Evolutionary conservation across 306 rosid species (phyloP).

Genomic region (Begonia loranthoides): DNA sequence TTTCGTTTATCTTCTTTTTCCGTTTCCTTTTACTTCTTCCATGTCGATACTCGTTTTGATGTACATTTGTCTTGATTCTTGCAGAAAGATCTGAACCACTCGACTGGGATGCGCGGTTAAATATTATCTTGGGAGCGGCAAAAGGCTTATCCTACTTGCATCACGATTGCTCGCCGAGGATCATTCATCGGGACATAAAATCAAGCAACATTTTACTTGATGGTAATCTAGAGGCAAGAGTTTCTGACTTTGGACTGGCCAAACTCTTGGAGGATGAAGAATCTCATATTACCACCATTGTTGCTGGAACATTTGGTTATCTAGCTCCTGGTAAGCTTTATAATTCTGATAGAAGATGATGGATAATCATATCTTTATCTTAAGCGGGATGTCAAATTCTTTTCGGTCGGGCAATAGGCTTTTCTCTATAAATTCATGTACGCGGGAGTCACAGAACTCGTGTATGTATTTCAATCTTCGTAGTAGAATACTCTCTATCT

Average conservation of each 20-base stretch:
- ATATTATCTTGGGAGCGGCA: slow-evolving; percentile 93
- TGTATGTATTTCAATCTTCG: neutral
- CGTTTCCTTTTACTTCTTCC: neutral
- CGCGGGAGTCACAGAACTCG: too few relatives aligned
- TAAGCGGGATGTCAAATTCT: too few relatives aligned
- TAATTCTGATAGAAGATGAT: too few relatives aligned
- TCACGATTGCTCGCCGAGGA: slow-evolving; percentile 96
- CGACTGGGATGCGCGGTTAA: slow-evolving; percentile 96
- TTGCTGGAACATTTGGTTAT: slow-evolving; percentile 99
- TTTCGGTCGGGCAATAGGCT: too few relatives aligned
- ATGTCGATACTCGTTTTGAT: neutral
- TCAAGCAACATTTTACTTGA: slow-evolving; percentile 93
- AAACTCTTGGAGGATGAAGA: slow-evolving; percentile 93
- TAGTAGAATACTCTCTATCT: too few relatives aligned
- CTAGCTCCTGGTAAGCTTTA: slow-evolving; percentile 76
- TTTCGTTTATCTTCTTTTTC: slow-evolving; percentile 7
- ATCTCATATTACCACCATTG: slow-evolving; percentile 91
- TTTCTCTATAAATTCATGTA: too few relatives aligned
- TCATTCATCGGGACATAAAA: slow-evolving; percentile 93
- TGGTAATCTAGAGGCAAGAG: slow-evolving; percentile 88
- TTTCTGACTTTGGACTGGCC: slow-evolving; percentile 98
- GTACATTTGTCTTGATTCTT: neutral
- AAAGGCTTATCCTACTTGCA: slow-evolving; percentile 98
- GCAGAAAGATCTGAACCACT: slow-evolving; percentile 82
- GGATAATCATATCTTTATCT: too few relatives aligned